phyloP scores from a whole-genome alignment of 768 basidiomycete species.

The Boletus rubescentipes region DNA sequence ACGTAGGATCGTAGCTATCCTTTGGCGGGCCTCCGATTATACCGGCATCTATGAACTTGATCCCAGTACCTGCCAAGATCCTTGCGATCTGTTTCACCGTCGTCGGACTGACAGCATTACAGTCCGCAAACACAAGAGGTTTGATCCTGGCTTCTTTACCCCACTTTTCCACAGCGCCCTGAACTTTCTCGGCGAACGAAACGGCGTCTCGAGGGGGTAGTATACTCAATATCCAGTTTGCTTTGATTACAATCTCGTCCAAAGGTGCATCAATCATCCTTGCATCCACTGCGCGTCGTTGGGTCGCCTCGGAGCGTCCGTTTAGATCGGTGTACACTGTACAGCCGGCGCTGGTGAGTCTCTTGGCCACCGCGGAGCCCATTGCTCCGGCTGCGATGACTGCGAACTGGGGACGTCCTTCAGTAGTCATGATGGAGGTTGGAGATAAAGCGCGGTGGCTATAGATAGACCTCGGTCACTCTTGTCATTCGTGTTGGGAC shows the following conservation, averaged over 20 bases:
- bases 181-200: constrained; percentile 40
- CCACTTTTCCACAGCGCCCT: constrained; percentile 1
- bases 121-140: constrained; percentile 48
- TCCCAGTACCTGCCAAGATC: constrained; percentile 40
- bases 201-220: constrained; percentile 56
- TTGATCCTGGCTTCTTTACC: background rate
- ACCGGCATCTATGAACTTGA: constrained; percentile 52
- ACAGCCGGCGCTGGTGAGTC: constrained; percentile 46
- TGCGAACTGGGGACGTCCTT: constrained; percentile 34
- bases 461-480: constrained; percentile 14
- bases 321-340: constrained; percentile 55
- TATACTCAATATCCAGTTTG: constrained; percentile 54
- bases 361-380: constrained; percentile 56
- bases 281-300: constrained; percentile 47
- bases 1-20: constrained; percentile 47
- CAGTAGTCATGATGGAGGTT: constrained; percentile 15
- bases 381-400: constrained; percentile 58
- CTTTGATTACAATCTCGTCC: constrained; percentile 34
- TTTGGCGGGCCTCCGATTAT: constrained; percentile 59
- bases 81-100: constrained; percentile 47
- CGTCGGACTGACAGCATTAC: constrained; percentile 56
- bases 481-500: background rate
- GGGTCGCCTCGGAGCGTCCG: constrained; percentile 51
- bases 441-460: constrained; percentile 5
- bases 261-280: constrained; percentile 47